A percentile compares a stretch with the other conserved stretches of the same genome.
Conservation (phyloP, 2,329 filamentous ascomycete genomes). For the Dactylellina drechsleri region DNA sequence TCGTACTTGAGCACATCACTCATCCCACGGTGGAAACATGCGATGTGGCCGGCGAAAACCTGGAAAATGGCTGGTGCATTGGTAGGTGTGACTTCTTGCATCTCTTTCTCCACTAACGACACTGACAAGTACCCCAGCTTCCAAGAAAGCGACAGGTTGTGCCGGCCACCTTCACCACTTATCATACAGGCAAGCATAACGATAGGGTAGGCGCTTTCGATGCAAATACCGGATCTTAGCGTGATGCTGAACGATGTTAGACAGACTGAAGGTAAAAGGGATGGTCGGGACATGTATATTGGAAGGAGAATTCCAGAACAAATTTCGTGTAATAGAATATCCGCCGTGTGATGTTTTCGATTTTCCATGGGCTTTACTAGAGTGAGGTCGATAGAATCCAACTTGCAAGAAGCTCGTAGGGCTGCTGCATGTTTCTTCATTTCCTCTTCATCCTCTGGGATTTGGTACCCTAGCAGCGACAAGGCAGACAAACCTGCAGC, state of each 20-base stretch:
- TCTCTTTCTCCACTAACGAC: slow-evolving; percentile 57
- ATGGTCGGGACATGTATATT: slow-evolving; percentile 58
- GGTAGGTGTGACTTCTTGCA: slow-evolving; percentile 52
- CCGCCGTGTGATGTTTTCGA: slow-evolving; percentile 32
- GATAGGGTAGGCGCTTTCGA: slow-evolving; percentile 58
- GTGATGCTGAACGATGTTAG: slow-evolving; percentile 58
- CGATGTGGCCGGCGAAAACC: slow-evolving; percentile 58
- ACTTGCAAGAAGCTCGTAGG: slow-evolving; percentile 56
- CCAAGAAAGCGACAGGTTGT: slow-evolving; percentile 56
- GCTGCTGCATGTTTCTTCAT: slow-evolving; percentile 56
- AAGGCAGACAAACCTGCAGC: slow-evolving; percentile 57
- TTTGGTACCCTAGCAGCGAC: slow-evolving; percentile 57
- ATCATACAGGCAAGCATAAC: slow-evolving; percentile 59
- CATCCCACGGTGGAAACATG: slow-evolving; percentile 58
- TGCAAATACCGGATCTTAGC: slow-evolving; percentile 57
- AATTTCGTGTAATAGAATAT: slow-evolving; percentile 59
- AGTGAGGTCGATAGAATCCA: slow-evolving; percentile 57
- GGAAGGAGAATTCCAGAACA: slow-evolving; percentile 58
- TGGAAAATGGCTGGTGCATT: slow-evolving; percentile 58
- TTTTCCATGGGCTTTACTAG: slow-evolving; percentile 57
- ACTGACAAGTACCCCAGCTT: slow-evolving; percentile 58
- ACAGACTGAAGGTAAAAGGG: slow-evolving; percentile 57
- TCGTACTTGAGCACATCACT: slow-evolving; percentile 57
- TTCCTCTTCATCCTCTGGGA: slow-evolving; percentile 57
- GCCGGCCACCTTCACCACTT: slow-evolving; percentile 56